Conservation (phyloP, 495 filamentous ascomycete genomes). For the Glarea lozoyensis region DNA sequence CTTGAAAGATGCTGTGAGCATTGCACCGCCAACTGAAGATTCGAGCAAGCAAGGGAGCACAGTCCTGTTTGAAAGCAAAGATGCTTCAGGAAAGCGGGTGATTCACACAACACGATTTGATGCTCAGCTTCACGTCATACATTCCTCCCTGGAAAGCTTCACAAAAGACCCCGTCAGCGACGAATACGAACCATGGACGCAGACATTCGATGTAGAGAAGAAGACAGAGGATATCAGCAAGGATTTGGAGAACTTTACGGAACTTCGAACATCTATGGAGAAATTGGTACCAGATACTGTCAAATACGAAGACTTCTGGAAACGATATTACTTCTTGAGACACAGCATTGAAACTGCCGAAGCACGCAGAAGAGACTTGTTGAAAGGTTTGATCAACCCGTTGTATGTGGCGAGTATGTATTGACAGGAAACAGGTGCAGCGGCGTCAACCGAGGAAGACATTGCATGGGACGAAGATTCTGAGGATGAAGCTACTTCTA, state of each 20-base stretch:
- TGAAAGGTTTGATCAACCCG: slow-evolving; percentile 59
- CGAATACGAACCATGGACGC: slow-evolving; percentile 66
- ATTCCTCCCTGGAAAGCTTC: slow-evolving; percentile 79
- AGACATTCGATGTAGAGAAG: slow-evolving; percentile 67
- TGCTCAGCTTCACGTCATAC: slow-evolving; percentile 90
- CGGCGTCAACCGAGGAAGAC: slow-evolving; percentile 61
- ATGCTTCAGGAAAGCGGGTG: slow-evolving; percentile 78
- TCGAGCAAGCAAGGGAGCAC: slow-evolving; percentile 23
- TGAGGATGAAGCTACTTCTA: slow-evolving; percentile 41
- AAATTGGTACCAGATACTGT: slow-evolving; percentile 86
- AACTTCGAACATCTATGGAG: slow-evolving; percentile 88
- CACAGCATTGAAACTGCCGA: slow-evolving; percentile 95
- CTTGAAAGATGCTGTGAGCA: slow-evolving; percentile 81
- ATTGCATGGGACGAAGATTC: slow-evolving; percentile 80
- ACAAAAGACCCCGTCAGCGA: slow-evolving; percentile 66
- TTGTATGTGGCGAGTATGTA: neutral
- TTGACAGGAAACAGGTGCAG: slow-evolving; percentile 36
- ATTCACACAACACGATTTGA: slow-evolving; percentile 93
- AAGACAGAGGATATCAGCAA: slow-evolving; percentile 79
- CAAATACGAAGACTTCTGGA: slow-evolving; percentile 86
- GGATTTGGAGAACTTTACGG: slow-evolving; percentile 81
- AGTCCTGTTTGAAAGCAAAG: slow-evolving; percentile 85
- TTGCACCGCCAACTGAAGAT: slow-evolving; percentile 53
- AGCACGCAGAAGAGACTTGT: slow-evolving; percentile 75
- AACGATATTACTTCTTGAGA: slow-evolving; percentile 88